Evolutionary conservation across 2,329 filamentous ascomycete species (phyloP).

Genomic region (Daldinia sp.): DNA sequence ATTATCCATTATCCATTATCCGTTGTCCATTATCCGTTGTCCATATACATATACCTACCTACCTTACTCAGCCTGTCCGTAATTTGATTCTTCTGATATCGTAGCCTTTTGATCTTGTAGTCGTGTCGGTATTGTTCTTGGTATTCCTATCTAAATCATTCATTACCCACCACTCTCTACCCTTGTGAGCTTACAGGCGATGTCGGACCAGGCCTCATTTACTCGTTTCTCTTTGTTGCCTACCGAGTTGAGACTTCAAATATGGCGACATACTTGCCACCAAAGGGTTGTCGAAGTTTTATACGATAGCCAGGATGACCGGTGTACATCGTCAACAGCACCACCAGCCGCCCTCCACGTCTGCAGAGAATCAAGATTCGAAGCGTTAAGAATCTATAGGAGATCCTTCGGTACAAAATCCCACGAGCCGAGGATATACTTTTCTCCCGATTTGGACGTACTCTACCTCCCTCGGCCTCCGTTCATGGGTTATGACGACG

Average conservation of each 20-base stretch:
- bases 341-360: constrained; percentile 53
- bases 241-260: constrained; percentile 51
- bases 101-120: constrained; percentile 15
- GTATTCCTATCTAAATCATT: too few species aligned
- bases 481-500: constrained; percentile 53
- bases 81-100: background rate
- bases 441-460: constrained; percentile 45
- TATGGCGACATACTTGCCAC: constrained; percentile 51
- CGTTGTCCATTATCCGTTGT: too few species aligned
- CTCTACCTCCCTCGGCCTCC: constrained; percentile 52
- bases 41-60: too few species aligned
- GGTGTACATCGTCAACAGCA: constrained; percentile 49
- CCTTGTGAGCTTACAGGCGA: constrained; percentile 35
- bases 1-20: too few species aligned
- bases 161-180: background rate
- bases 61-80: constrained; percentile 22
- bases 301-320: constrained; percentile 49
- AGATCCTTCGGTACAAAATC: constrained; percentile 48
- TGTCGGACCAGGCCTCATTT: constrained; percentile 43
- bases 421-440: constrained; percentile 45
- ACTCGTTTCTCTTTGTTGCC: constrained; percentile 49
- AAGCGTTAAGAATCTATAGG: constrained; percentile 52
- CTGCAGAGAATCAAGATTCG: constrained; percentile 53
- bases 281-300: constrained; percentile 51
- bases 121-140: constrained; percentile 8